These are phyloP conservation scores for Macrolepiota dolichaula DNA, from an alignment of 768 basidiomycete species.

Conservation along the genomic window DNA sequence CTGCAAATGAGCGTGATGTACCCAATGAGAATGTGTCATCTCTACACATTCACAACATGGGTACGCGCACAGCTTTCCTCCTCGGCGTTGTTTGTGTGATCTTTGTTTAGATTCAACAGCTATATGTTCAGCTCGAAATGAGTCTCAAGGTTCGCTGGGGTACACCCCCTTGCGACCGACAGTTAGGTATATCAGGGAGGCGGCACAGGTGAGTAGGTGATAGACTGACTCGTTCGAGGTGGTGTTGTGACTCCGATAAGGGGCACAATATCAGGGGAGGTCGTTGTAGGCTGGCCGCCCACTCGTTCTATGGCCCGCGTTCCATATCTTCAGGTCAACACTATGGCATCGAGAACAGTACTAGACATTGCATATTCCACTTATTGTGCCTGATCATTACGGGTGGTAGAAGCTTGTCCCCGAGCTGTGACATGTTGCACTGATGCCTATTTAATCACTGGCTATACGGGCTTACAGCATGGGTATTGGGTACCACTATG, in stretches of 20 bases:
- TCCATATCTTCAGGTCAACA: not conserved
- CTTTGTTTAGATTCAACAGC: too few species aligned
- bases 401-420: not conserved
- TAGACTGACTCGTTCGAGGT: too few species aligned
- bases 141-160: too few species aligned
- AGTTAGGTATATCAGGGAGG: too few species aligned
- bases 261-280: not conserved
- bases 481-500: not conserved
- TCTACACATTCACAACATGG: too few species aligned
- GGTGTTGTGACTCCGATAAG: constrained; percentile 1
- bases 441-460: not conserved
- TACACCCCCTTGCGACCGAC: too few species aligned
- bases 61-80: too few species aligned
- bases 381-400: constrained; percentile 1
- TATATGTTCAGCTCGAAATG: too few species aligned
- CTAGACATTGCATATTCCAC: not conserved
- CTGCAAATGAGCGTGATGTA: not conserved
- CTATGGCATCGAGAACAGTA: not conserved
- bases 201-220: too few species aligned
- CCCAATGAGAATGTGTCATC: too few species aligned
- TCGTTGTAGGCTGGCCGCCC: not conserved
- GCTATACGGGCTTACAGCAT: constrained; percentile 9
- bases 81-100: too few species aligned
- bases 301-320: not conserved
- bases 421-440: not conserved